Conservation (phyloP, 768 basidiomycete species). For the Russula olivacea region DNA sequence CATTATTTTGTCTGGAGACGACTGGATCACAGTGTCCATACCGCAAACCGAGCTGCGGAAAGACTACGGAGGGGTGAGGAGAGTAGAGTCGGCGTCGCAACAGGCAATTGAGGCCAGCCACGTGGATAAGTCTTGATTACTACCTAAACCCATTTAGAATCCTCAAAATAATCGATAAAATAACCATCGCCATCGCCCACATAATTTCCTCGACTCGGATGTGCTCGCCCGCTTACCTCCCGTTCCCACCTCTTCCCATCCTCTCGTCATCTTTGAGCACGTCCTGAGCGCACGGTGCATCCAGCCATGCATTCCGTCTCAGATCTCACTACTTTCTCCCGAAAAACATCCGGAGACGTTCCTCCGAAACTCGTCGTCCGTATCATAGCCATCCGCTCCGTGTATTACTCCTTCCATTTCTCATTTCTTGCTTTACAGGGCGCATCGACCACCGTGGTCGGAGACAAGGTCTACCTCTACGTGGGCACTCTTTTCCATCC, state of each 20-base stretch:
- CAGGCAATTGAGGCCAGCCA: neutral
- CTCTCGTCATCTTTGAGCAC: neutral
- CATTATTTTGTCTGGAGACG: conserved; percentile 50
- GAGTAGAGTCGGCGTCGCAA: neutral
- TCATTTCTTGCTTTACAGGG: conserved; percentile 43
- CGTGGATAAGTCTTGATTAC: neutral
- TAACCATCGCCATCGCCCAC: neutral
- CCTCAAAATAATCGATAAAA: neutral
- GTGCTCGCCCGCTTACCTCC: conserved; percentile 1
- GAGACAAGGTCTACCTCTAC: conserved; percentile 85
- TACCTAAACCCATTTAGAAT: conserved; percentile 4
- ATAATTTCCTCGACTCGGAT: conserved; percentile 1
- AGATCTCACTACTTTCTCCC: conserved; percentile 81
- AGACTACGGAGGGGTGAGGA: neutral
- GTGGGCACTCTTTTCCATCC: conserved; percentile 39
- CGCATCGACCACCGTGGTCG: conserved; percentile 85
- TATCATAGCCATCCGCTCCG: conserved; percentile 17
- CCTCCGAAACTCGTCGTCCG: conserved; percentile 84
- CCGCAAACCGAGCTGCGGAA: conserved; percentile 34
- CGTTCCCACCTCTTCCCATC: neutral
- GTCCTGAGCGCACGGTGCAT: conserved; percentile 5
- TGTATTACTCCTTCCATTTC: neutral
- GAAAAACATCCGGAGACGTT: conserved; percentile 78
- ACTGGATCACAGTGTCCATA: conserved; percentile 33
- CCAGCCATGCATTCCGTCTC: conserved; percentile 69